Percentiles rank a stretch among this genome's conserved stretches.
These are phyloP conservation scores for Pisolithus albus DNA, from an alignment of 768 basidiomycete genomes.

Conservation along the genomic window DNA sequence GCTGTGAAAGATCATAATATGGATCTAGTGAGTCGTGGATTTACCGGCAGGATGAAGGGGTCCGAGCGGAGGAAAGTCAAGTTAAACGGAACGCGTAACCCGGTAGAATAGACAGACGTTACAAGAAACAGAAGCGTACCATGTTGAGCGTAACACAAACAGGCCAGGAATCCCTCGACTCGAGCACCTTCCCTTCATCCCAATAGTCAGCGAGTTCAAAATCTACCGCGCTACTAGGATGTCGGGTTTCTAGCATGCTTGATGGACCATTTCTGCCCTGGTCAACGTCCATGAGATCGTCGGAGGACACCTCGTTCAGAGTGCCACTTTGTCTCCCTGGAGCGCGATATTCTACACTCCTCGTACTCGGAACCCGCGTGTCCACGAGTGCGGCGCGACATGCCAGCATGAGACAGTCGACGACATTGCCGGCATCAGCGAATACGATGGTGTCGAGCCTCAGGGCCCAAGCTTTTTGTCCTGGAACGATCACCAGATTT, in stretches of 20 bases:
- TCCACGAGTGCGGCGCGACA: slow-evolving; percentile 77
- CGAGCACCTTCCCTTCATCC: slow-evolving; percentile 72
- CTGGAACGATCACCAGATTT: slow-evolving; percentile 54
- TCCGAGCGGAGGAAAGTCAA: too few relatives aligned
- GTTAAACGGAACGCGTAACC: too few relatives aligned
- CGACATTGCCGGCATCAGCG: slow-evolving; percentile 66
- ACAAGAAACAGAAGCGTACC: slow-evolving; percentile 36
- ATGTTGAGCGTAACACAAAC: slow-evolving; percentile 73
- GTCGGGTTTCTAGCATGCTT: slow-evolving; percentile 52
- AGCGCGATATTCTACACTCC: slow-evolving; percentile 61
- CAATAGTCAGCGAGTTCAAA: slow-evolving; percentile 85
- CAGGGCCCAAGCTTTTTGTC: slow-evolving; percentile 68
- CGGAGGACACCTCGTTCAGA: slow-evolving; percentile 29
- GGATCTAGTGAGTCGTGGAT: too few relatives aligned
- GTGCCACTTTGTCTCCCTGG: slow-evolving; percentile 21
- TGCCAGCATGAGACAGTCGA: slow-evolving; percentile 75
- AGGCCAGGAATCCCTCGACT: slow-evolving; percentile 63
- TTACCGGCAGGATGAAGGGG: too few relatives aligned
- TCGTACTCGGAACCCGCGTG: slow-evolving; percentile 70
- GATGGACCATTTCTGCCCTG: slow-evolving; percentile 6
- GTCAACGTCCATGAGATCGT: slow-evolving; percentile 42
- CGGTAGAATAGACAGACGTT: not conserved
- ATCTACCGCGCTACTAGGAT: slow-evolving; percentile 50
- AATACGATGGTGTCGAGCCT: slow-evolving; percentile 71
- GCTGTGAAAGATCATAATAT: slow-evolving; percentile 28